Conservation (phyloP, 2,329 filamentous ascomycete species). For the Thelonectria olida region DNA sequence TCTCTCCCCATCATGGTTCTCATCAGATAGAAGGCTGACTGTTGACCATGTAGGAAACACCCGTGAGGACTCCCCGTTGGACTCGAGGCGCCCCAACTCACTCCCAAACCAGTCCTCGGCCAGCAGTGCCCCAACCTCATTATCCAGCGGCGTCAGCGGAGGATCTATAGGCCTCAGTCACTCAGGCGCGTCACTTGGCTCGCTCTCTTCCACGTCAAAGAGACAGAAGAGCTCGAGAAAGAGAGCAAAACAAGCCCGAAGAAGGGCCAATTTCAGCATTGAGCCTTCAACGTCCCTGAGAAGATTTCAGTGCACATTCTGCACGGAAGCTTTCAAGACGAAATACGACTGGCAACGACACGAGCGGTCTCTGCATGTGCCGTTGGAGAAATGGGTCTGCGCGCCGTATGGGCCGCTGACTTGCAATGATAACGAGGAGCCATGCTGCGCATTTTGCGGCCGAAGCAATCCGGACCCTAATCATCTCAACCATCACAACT, state of each 20-base stretch:
- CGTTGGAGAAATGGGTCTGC: slow-evolving; percentile 56
- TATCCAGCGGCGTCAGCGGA: slow-evolving; percentile 4
- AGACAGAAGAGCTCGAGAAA: slow-evolving; percentile 9
- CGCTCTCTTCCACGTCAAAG: slow-evolving; percentile 2
- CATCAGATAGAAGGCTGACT: neutral
- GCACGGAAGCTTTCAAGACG: slow-evolving; percentile 53
- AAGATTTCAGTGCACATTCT: slow-evolving; percentile 53
- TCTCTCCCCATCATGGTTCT: neutral
- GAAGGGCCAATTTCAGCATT: neutral
- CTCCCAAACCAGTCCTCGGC: slow-evolving; percentile 2
- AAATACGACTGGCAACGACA: slow-evolving; percentile 59
- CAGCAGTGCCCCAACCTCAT: slow-evolving; percentile 9
- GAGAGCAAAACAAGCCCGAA: slow-evolving; percentile 1
- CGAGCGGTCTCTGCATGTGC: slow-evolving; percentile 56
- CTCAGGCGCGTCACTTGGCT: slow-evolving; percentile 3
- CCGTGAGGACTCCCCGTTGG: neutral
- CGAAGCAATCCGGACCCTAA: slow-evolving; percentile 39
- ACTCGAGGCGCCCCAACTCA: neutral
- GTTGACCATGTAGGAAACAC: neutral
- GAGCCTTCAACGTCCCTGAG: neutral
- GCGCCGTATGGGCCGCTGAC: slow-evolving; percentile 43
- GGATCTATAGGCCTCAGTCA: slow-evolving; percentile 7
- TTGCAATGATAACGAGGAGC: slow-evolving; percentile 45
- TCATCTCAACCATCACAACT: slow-evolving; percentile 48
- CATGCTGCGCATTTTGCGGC: slow-evolving; percentile 49